Evolutionary conservation across 1,284 basidiomycete genomes (phyloP).

Genomic region (Xerocomus amazonicus): DNA sequence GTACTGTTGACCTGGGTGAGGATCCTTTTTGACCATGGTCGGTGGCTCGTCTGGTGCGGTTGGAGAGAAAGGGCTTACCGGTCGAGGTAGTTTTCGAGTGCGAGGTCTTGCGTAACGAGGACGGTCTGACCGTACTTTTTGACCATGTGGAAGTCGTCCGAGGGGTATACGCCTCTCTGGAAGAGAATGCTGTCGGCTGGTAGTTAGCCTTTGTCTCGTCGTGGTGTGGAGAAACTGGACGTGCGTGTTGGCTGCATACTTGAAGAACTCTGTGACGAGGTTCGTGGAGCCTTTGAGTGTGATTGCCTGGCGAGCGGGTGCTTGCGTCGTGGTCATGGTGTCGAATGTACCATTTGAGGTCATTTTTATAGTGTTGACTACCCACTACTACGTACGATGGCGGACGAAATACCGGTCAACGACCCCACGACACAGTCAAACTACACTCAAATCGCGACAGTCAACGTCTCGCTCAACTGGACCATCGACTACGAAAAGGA

Average conservation of each 20-base stretch:
- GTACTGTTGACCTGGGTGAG: slow-evolving; percentile 86
- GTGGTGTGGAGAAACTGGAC: neutral
- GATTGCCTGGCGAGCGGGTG: slow-evolving; percentile 69
- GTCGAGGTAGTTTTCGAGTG: slow-evolving; percentile 88
- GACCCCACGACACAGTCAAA: slow-evolving; percentile 77
- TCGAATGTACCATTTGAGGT: neutral
- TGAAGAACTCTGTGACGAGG: slow-evolving; percentile 57
- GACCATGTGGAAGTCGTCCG: slow-evolving; percentile 98
- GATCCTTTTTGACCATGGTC: slow-evolving; percentile 53
- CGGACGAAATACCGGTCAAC: slow-evolving; percentile 6
- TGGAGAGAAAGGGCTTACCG: slow-evolving; percentile 41
- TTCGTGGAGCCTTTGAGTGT: slow-evolving; percentile 94
- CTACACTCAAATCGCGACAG: slow-evolving; percentile 65
- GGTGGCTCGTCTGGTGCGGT: neutral
- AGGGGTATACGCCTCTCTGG: slow-evolving; percentile 95
- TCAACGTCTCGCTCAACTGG: slow-evolving; percentile 81
- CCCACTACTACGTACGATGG: slow-evolving; percentile 11
- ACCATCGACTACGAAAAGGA: slow-evolving; percentile 71
- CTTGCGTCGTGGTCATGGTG: slow-evolving; percentile 56
- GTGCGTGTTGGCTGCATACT: neutral
- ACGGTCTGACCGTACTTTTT: slow-evolving; percentile 98
- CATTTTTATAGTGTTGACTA: neutral
- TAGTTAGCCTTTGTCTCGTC: too few relatives aligned
- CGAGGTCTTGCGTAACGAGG: slow-evolving; percentile 90
- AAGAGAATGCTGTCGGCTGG: slow-evolving; percentile 75